These are phyloP conservation scores for Forsythia suspensa DNA, from an alignment of 257 asterid species.

Conservation along the genomic window DNA sequence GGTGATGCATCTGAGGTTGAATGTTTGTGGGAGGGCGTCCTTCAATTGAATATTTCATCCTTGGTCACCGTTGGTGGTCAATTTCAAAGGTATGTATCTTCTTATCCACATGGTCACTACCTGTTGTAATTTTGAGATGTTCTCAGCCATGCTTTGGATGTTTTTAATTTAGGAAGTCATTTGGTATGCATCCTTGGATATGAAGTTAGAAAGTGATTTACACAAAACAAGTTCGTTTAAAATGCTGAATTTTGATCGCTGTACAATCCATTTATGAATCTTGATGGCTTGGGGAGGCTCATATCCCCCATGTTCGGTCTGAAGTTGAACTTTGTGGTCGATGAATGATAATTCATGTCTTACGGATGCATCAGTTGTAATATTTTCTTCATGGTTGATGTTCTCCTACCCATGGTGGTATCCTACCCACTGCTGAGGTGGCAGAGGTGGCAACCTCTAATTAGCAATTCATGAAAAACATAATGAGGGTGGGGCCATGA, in stretches of 20 bases:
- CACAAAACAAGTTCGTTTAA: not conserved
- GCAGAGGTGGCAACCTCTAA: too few species aligned
- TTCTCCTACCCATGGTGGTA: too few species aligned
- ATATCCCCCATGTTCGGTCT: not conserved
- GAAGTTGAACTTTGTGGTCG: not conserved
- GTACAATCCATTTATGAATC: not conserved
- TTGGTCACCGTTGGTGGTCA: conserved; percentile 54
- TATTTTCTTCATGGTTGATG: not conserved
- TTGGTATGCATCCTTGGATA: not conserved
- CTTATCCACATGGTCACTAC: not conserved
- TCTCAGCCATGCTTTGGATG: not conserved
- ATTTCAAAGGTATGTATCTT: conserved; percentile 61
- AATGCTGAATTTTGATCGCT: not conserved
- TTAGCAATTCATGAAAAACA: too few species aligned
- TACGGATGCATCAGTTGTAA: not conserved
- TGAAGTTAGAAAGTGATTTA: not conserved
- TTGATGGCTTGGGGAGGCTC: not conserved
- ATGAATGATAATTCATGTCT: not conserved
- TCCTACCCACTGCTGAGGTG: too few species aligned
- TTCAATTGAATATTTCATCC: conserved; percentile 68
- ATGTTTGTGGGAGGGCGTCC: conserved; percentile 69
- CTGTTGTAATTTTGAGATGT: not conserved
- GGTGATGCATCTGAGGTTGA: conserved; percentile 32
- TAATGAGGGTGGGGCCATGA: too few species aligned
- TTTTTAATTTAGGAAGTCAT: not conserved